Evolutionary conservation across 805 yeast genomes (phyloP), one percentile per base, ranked within the genome.

Genomic region (Sungouiozyma intestinalis): DNA sequence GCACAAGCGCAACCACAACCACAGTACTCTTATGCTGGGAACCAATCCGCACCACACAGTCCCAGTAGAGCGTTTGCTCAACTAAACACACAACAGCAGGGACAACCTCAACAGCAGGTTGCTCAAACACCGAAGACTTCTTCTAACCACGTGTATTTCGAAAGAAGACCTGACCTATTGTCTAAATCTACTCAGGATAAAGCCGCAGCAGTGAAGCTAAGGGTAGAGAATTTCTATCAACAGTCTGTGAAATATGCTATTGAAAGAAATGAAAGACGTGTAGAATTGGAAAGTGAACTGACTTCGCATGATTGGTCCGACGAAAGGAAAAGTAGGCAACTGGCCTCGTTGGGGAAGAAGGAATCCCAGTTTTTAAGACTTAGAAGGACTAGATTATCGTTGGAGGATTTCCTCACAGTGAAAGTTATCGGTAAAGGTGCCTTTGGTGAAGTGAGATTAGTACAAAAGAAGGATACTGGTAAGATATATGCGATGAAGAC

Each of bases 351-450:
- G 48, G 97, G 97, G 33, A 81, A 79, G 57, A 86, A 85, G 52
- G 96, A 87, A 63, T 81, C 94, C 4, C 88, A 84, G 47, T 87
- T 84, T 52, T 67, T 88, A 56, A 73, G 97, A 48, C 71, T 87
- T 42, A 69, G 96, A 51, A 75, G 97, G 60, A 87, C 96, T 1
- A 75, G 87, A 55, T 68, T 87, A 41, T 74, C 86, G 1, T 67
- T 86, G 35, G 92, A 82, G 34, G 97, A 87, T 64, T 85, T 87
- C 64, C 75, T 71, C 45, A 87, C 96, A 1, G 94, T 87, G 42
- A 86, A 86, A 63, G 95, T 75, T 35, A 75, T 78, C 49, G 98
- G 98, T 39, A 92, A 92, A 61, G 98, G 98, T 48, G 96, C 98
- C 0, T 92, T 92, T 67, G 98, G 98, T 47, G 97, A 87, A 58